phyloP scores from a whole-genome alignment of 2,329 filamentous ascomycete genomes.

The Pseudocercospora fuligena region DNA sequence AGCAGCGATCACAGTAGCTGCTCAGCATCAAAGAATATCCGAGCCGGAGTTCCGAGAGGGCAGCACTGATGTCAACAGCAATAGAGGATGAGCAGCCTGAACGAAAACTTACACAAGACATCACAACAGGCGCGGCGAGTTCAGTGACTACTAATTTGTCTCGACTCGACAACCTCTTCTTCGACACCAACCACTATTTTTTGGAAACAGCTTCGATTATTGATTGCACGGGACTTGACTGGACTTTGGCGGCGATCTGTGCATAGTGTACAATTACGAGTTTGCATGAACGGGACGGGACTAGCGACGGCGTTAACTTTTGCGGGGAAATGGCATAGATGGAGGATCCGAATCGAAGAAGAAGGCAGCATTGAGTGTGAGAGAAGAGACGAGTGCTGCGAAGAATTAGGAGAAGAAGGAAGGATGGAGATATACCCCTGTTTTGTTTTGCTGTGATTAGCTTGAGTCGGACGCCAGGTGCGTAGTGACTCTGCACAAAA shows the following conservation, averaged over 20 bases:
- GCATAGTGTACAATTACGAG: constrained; percentile 16
- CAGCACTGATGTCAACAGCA: constrained; percentile 12
- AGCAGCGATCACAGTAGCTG: constrained; percentile 11
- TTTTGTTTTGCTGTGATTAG: constrained; percentile 12
- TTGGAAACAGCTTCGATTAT: neutral
- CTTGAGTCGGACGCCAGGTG: constrained; percentile 9
- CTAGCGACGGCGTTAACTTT: constrained; percentile 20
- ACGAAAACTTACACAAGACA: constrained; percentile 23
- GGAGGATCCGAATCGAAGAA: neutral
- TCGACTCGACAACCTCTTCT: neutral
- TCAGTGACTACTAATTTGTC: constrained; percentile 23
- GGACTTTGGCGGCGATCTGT: neutral
- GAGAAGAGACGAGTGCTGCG: neutral
- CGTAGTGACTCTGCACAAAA: constrained; percentile 12
- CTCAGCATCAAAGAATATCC: neutral
- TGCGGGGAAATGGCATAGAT: constrained; percentile 13
- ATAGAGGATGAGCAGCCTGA: neutral
- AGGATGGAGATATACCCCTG: constrained; percentile 19
- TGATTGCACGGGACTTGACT: neutral
- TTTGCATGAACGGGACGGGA: constrained; percentile 14
- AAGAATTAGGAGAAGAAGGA: neutral
- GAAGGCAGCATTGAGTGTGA: neutral
- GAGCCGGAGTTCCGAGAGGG: neutral
- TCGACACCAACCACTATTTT: neutral
- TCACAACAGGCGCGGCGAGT: constrained; percentile 27